These are phyloP conservation scores for Populus nigra DNA, from an alignment of 345 rosid genomes.

Conservation along the genomic window DNA sequence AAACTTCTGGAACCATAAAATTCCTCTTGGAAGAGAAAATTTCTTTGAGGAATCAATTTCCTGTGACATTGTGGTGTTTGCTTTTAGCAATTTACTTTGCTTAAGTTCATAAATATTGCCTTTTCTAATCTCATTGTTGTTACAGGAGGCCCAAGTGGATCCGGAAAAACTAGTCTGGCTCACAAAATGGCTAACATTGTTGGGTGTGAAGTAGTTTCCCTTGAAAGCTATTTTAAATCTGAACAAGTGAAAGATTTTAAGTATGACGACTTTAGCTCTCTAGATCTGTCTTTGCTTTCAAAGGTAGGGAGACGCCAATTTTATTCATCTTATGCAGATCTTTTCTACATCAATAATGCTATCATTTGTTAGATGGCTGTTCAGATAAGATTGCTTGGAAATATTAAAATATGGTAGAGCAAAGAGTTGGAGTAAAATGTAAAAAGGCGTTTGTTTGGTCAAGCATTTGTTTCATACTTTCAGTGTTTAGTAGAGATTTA, in stretches of 20 bases:
- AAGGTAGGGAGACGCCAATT: constrained; percentile 51
- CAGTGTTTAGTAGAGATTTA: neutral
- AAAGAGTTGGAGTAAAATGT: neutral
- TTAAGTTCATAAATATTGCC: neutral
- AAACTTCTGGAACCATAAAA: no score
- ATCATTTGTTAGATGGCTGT: neutral
- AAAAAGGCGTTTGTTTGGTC: neutral
- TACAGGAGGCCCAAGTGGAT: constrained; percentile 99
- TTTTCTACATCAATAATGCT: neutral
- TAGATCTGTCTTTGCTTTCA: constrained; percentile 81
- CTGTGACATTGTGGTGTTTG: neutral
- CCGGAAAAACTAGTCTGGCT: constrained; percentile 99
- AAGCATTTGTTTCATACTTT: constrained; percentile 5
- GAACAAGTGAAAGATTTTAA: constrained; percentile 86
- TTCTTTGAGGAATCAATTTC: neutral
- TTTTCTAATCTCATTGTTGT: constrained; percentile 21
- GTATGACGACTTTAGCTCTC: constrained; percentile 86
- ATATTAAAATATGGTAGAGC: neutral
- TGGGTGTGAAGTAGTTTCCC: constrained; percentile 99
- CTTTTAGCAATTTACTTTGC: neutral
- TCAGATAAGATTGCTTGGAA: neutral
- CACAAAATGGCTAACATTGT: constrained; percentile 99
- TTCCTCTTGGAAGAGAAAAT: no score
- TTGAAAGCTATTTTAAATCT: constrained; percentile 85
- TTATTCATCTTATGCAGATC: neutral